Conservation (phyloP, 352 stramenopile genomes). For the Pelagophyceae sp. region DNA sequence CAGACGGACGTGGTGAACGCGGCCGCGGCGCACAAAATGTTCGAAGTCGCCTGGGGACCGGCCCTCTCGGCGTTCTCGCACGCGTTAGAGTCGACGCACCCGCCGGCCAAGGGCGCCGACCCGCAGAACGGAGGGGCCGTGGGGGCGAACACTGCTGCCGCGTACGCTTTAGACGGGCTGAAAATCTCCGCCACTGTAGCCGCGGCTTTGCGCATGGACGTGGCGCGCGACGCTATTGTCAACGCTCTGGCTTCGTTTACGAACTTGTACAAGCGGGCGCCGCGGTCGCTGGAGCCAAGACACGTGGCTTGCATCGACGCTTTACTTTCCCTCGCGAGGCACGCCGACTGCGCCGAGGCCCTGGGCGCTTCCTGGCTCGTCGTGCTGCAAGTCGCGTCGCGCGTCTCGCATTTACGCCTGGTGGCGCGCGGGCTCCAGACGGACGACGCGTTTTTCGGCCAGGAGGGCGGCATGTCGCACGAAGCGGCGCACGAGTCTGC, state of each 20-base stretch:
- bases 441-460: conserved; percentile 67
- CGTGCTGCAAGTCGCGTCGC: conserved; percentile 91
- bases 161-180: conserved; percentile 31
- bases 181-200: conserved; percentile 10
- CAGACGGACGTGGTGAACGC: conserved; percentile 40
- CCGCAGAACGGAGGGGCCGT: no score
- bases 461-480: not conserved
- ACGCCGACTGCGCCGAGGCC: conserved; percentile 81
- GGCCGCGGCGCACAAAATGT: conserved; percentile 81
- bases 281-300: not conserved
- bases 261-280: conserved; percentile 68
- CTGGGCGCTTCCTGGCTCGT: conserved; percentile 87
- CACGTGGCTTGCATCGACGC: conserved; percentile 94
- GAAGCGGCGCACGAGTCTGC: conserved; percentile 1
- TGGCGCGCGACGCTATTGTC: conserved; percentile 87
- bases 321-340: conserved; percentile 88
- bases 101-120: not conserved
- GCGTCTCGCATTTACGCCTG: conserved; percentile 90
- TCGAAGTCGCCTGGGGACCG: conserved; percentile 95
- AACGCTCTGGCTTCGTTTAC: conserved; percentile 92
- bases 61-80: conserved; percentile 90
- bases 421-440: conserved; percentile 77
- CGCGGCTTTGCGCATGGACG: conserved; percentile 36
- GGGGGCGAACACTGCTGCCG: no score
- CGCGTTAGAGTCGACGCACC: conserved; percentile 70